Evolutionary conservation across 1,139 yeast species (phyloP), one percentile per base, ranked within the genome.

Genomic region (Kodamaea sp.): DNA sequence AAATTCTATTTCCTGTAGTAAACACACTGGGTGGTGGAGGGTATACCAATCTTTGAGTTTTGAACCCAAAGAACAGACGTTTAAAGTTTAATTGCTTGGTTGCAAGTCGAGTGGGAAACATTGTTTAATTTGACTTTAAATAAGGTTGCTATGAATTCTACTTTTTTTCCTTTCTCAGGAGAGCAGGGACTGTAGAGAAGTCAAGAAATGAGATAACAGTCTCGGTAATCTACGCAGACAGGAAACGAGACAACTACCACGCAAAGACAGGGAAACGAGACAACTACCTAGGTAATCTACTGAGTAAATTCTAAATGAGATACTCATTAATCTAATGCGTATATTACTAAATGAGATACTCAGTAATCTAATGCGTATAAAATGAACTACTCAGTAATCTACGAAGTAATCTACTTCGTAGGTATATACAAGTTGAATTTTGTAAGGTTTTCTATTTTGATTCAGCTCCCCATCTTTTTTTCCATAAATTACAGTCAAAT

Each of bases 401-500:
- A n/a, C n/a, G n/a, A 12, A 27, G 29, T 6, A 7, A 10, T 27
- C 10, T 27, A 7, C n/a, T 27, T 7, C 29, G 8, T 10, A 27
- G 12, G 30, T 27, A 27, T 27, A 11, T 27, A 27, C 30, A 27
- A 8, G 30, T 11, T 8, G 8, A n/a, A 27, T 27, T 15, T 15
- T 15, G 20, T 15, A 3, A 15, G 4, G 20, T 15, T 15, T 15
- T 15, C 20, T 15, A 15, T 15, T 15, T 15, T 29, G 10, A 12
- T 6, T 87, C 89, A 50, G 80, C 88, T 52, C 77, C 80, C 98
- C 98, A 92, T 57, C 98, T 79, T 54, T 85, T 79, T 55, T 81
- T 83, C 98, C 98, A 94, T 49, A 86, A 73, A 43, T 79, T 70
- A 55, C 97, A 92, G 57, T 92, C 89, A 57, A 92, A 92, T 43